Conservation (phyloP, 1,284 basidiomycete species). For the Cryptococcus sp. region DNA sequence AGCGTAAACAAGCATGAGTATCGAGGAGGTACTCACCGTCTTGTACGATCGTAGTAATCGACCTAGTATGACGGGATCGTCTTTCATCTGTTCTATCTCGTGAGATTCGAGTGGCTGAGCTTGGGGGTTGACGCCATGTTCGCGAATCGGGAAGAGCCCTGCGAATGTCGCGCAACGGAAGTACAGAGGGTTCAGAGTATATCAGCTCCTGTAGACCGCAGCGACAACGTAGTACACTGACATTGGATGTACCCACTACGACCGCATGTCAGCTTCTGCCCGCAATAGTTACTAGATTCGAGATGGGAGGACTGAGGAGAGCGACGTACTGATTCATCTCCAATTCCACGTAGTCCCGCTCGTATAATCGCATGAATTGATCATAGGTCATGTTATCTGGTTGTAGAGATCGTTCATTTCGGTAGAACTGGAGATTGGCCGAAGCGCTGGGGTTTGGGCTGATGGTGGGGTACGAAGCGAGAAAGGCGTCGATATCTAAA, state of each 20-base stretch:
- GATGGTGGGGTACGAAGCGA: constrained; percentile 62
- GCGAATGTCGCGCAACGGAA: not conserved
- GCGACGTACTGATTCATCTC: constrained; percentile 63
- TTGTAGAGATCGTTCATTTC: constrained; percentile 60
- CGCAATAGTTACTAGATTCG: not conserved
- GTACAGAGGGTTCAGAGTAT: too few relatives aligned
- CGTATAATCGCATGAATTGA: constrained; percentile 64
- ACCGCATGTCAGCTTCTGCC: not conserved
- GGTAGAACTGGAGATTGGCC: constrained; percentile 67
- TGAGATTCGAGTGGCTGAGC: constrained; percentile 67
- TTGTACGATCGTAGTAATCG: constrained; percentile 65
- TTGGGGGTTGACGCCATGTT: constrained; percentile 61
- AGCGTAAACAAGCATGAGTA: too few relatives aligned
- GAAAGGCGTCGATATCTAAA: constrained; percentile 55
- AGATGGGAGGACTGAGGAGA: not conserved
- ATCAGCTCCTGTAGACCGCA: not conserved
- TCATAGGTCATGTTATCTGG: constrained; percentile 67
- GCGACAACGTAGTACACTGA: constrained; percentile 9
- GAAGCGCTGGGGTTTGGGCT: constrained; percentile 54
- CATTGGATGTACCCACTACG: constrained; percentile 38
- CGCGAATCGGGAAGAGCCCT: constrained; percentile 42
- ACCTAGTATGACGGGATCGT: constrained; percentile 57
- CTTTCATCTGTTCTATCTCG: constrained; percentile 65
- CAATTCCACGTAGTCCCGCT: constrained; percentile 63
- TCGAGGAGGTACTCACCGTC: constrained; percentile 30